Evolutionary conservation across 345 rosid genomes (phyloP).

Genomic region (Euphorbia tirucalli): DNA sequence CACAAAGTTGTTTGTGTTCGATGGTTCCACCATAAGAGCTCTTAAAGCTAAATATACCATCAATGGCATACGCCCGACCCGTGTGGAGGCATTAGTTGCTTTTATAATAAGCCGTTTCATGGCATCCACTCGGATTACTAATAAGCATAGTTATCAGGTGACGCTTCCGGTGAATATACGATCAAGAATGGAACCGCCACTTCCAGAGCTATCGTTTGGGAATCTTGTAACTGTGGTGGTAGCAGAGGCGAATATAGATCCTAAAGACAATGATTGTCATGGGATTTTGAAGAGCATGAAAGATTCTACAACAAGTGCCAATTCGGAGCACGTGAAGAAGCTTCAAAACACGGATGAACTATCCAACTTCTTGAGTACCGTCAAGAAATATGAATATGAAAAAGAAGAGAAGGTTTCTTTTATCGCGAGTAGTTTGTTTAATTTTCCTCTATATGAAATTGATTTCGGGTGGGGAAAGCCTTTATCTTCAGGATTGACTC

Average conservation of each 20-base stretch:
- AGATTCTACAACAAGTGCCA: background rate
- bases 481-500: background rate
- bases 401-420: too few species aligned
- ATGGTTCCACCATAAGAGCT: conserved; percentile 22
- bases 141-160: background rate
- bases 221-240: too few species aligned
- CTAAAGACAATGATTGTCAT: too few species aligned
- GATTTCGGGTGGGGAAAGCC: background rate
- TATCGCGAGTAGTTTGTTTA: too few species aligned
- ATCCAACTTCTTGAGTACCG: background rate
- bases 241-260: too few species aligned
- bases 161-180: background rate
- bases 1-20: conserved; percentile 41
- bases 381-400: too few species aligned
- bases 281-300: background rate
- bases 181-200: background rate
- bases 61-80: background rate
- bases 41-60: conserved; percentile 30
- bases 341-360: background rate
- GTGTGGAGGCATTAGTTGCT: conserved; percentile 28
- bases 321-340: background rate
- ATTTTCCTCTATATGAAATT: too few species aligned
- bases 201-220: background rate
- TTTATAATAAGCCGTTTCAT: conserved; percentile 17
- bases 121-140: background rate